A percentile compares a stretch with the other conserved stretches of the same genome.
These are phyloP conservation scores for Cylindrotheca fusiformis DNA, from an alignment of 108 stramenopile genomes.

Conservation along the genomic window DNA sequence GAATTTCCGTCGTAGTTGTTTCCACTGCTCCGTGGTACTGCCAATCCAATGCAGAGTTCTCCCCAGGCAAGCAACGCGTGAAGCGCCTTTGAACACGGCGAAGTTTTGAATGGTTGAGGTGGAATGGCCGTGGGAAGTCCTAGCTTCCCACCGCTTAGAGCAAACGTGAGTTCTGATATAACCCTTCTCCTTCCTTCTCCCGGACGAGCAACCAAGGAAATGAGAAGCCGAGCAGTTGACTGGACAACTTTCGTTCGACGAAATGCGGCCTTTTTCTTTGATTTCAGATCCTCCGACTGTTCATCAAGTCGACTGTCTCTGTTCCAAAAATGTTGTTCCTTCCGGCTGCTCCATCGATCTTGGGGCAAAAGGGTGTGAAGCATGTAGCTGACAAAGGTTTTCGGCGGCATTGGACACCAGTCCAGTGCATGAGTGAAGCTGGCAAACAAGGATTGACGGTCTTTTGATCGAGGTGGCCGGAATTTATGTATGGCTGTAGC, in stretches of 20 bases:
- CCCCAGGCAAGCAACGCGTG: slow-evolving; percentile 81
- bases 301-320: neutral
- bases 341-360: slow-evolving; percentile 45
- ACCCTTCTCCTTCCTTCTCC: slow-evolving; percentile 92
- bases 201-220: slow-evolving; percentile 84
- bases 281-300: slow-evolving; percentile 15
- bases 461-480: slow-evolving; percentile 34
- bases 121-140: slow-evolving; percentile 9
- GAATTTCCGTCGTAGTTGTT: slow-evolving; percentile 55
- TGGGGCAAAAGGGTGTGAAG: slow-evolving; percentile 83
- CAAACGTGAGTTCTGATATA: slow-evolving; percentile 78
- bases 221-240: slow-evolving; percentile 67
- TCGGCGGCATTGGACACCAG: slow-evolving; percentile 68
- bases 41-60: slow-evolving; percentile 79
- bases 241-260: slow-evolving; percentile 55
- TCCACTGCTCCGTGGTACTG: slow-evolving; percentile 70
- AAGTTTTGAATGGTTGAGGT: neutral
- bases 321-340: slow-evolving; percentile 6
- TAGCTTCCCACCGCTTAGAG: slow-evolving; percentile 67
- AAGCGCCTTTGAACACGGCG: slow-evolving; percentile 12
- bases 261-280: slow-evolving; percentile 18
- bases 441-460: slow-evolving; percentile 3
- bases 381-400: slow-evolving; percentile 79
- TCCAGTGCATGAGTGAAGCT: slow-evolving; percentile 59
- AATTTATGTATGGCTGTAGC: slow-evolving; percentile 82